Conservation (phyloP, 169 alveolate species). For the Babesia sp. region DNA sequence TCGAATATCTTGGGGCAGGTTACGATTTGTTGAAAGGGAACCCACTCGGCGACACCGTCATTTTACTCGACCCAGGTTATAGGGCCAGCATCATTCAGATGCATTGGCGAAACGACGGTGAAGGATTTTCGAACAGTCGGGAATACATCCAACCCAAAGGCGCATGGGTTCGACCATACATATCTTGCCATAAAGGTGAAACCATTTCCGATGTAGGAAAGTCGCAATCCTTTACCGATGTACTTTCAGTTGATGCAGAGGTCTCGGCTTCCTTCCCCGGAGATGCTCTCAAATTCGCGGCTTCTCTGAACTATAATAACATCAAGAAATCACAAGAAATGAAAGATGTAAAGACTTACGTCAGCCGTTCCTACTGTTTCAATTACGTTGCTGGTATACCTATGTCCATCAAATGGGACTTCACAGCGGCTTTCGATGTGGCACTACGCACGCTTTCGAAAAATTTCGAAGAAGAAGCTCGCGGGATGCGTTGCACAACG, state of each 20-base stretch:
- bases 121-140: constrained; percentile 49
- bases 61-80: constrained; percentile 64
- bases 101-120: constrained; percentile 60
- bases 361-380: constrained; percentile 59
- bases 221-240: constrained; percentile 9
- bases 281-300: constrained; percentile 49
- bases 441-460: constrained; percentile 16
- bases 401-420: constrained; percentile 50
- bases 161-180: constrained; percentile 59
- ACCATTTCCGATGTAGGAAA: constrained; percentile 45
- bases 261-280: constrained; percentile 55
- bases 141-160: constrained; percentile 58
- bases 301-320: constrained; percentile 51
- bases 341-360: constrained; percentile 10
- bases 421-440: constrained; percentile 41
- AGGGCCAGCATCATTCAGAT: constrained; percentile 56
- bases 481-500: constrained; percentile 30
- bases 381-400: constrained; percentile 67
- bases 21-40: constrained; percentile 65
- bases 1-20: constrained; percentile 68
- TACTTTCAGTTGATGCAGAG: constrained; percentile 57
- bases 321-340: constrained; percentile 19
- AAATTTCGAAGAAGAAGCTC: constrained; percentile 7
- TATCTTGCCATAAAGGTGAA: constrained; percentile 61
- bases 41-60: constrained; percentile 64